Base-by-base conservation (phyloP, 805 yeast genomes). In the Candida maris region DNA sequence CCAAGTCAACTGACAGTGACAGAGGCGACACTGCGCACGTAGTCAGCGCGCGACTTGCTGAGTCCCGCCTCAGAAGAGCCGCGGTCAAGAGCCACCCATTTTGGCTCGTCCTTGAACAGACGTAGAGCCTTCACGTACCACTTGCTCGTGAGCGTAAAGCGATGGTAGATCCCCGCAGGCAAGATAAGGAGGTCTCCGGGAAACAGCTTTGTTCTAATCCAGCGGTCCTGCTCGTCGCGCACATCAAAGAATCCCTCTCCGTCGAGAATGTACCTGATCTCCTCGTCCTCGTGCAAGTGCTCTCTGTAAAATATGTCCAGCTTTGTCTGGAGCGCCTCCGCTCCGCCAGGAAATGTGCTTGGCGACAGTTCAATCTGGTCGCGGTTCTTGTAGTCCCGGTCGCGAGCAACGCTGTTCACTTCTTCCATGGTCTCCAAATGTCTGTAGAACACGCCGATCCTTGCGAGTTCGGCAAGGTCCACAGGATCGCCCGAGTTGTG, bases 221-320 rank as follows among this genome's bases (percentile, higher is more conserved):
- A 91, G 37, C 67, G 58, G 34, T 56, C 61, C 9, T 71, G 54
- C 19, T 65, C 54, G 51, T 77, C 81, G 47, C 96, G 72, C 6
- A 91, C 86, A 54, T 91, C 97, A 54, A 91, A 91, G 62, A 73
- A 91, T 0, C 98, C 97, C 38, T 79, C 83, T 8, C 98, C 98
- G 19, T 83, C 95, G 14, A 83, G 54, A 35, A 88, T 77, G 62
- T 88, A 91, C 47, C 98, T 70, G 56, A 91, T 91, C 65, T 91
- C 98, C 63, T 91, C 98, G 57, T 91, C 98, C 57, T 91, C 97
- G 57, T 91, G 98, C 36, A 87, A 69, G 61, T 91, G 98, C 55
- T 91, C 96, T 31, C 73, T 67, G 64, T 79, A 85, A 61, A 89
- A 88, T 28, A 64, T 71, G 44, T 73, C 68, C 59, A 91, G 68